Percentiles rank a stretch among this genome's conserved stretches.
phyloP scores from a whole-genome alignment of 306 rosid genomes.

The Albizia julibrissin region DNA sequence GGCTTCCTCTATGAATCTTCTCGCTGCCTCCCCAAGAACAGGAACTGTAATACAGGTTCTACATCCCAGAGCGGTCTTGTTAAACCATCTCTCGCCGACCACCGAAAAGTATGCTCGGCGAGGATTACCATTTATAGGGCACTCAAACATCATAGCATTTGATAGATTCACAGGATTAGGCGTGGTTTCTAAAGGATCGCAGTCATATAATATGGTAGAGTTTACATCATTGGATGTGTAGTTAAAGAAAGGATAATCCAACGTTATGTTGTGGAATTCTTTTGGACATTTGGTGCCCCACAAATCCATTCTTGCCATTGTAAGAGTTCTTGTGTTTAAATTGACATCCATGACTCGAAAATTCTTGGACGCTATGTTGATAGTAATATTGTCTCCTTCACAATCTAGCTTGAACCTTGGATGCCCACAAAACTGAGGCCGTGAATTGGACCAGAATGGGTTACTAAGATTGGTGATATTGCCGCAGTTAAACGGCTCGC shows the following conservation, averaged over 20 bases:
- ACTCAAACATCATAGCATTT: not conserved
- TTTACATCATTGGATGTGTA: constrained; percentile 27
- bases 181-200: not conserved
- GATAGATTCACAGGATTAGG: not conserved
- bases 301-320: constrained; percentile 43
- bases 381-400: constrained; percentile 12
- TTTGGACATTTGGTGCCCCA: constrained; percentile 29
- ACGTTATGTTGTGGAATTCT: not conserved
- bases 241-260: constrained; percentile 31
- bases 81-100: not conserved
- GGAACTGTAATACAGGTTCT: constrained; percentile 22
- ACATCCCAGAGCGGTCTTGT: not conserved
- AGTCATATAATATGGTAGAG: constrained; percentile 38
- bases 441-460: constrained; percentile 47
- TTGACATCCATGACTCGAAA: constrained; percentile 33
- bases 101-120: not conserved
- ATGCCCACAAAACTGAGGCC: constrained; percentile 41
- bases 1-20: not conserved
- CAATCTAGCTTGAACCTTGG: constrained; percentile 44
- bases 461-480: constrained; percentile 17
- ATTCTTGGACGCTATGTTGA: constrained; percentile 20
- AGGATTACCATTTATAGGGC: constrained; percentile 12
- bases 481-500: constrained; percentile 50
- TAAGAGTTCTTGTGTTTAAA: constrained; percentile 3
- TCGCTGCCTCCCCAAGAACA: not conserved